A percentile compares a stretch with the other conserved stretches of the same genome.
phyloP scores from a whole-genome alignment of 2,329 filamentous ascomycete genomes.

The Diaporthe humulicola region DNA sequence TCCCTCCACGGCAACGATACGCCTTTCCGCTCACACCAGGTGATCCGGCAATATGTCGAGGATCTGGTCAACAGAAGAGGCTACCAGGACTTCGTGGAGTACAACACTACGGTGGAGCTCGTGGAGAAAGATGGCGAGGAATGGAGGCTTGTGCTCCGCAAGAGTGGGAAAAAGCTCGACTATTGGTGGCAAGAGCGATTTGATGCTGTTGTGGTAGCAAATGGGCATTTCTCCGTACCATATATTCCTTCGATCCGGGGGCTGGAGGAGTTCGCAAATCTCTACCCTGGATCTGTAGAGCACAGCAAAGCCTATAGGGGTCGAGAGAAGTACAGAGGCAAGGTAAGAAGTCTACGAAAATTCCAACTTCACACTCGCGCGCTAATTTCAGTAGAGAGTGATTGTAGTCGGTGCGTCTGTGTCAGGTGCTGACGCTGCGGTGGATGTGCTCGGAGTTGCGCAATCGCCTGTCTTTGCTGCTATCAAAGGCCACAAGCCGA shows the following conservation, averaged over 20 bases:
- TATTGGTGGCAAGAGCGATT: slow-evolving; percentile 75
- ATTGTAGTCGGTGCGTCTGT: slow-evolving; percentile 74
- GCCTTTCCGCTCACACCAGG: slow-evolving; percentile 72
- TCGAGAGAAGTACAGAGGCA: slow-evolving; percentile 57
- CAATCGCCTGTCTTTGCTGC: slow-evolving; percentile 65
- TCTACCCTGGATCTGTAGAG: slow-evolving; percentile 61
- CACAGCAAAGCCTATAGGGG: slow-evolving; percentile 68
- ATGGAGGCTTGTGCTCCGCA: slow-evolving; percentile 67
- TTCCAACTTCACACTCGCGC: background rate
- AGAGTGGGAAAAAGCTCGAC: slow-evolving; percentile 56
- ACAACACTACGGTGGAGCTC: slow-evolving; percentile 72
- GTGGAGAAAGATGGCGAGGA: slow-evolving; percentile 62
- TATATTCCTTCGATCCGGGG: slow-evolving; percentile 66
- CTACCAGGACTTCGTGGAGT: slow-evolving; percentile 65
- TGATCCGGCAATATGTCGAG: slow-evolving; percentile 68
- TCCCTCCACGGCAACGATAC: slow-evolving; percentile 66
- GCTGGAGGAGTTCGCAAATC: slow-evolving; percentile 59
- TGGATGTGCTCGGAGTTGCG: slow-evolving; percentile 62
- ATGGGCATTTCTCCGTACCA: slow-evolving; percentile 71
- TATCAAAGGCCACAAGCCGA: slow-evolving; percentile 61
- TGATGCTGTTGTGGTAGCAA: slow-evolving; percentile 72
- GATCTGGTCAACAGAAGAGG: slow-evolving; percentile 64
- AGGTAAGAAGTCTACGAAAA: slow-evolving; percentile 50
- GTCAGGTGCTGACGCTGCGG: slow-evolving; percentile 72
- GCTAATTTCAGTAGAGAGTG: slow-evolving; percentile 58